Conservation (phyloP, 805 yeast species). For the Cyberlindnera suaveolens region DNA sequence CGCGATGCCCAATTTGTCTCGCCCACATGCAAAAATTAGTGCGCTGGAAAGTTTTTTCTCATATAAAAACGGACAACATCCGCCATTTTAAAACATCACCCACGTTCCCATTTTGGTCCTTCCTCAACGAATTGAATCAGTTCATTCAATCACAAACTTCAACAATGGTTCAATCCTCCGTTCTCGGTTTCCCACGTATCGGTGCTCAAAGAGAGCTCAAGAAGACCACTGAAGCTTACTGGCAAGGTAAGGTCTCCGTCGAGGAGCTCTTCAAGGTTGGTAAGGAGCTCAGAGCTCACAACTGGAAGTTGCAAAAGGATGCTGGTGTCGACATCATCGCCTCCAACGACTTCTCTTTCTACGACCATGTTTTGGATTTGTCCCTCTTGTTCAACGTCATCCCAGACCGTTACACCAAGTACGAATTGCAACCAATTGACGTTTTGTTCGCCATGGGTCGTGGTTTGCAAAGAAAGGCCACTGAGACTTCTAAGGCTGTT, state of each 20-base stretch:
- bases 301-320: conserved; percentile 96
- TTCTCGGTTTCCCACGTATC: conserved; percentile 99
- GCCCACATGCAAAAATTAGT: not conserved
- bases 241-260: conserved; percentile 87
- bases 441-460: conserved; percentile 99
- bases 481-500: conserved; percentile 80
- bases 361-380: conserved; percentile 94
- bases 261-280: conserved; percentile 90
- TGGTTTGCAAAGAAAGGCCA: conserved; percentile 97
- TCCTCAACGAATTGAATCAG: not conserved
- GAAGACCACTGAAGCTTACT: conserved; percentile 98
- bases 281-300: conserved; percentile 88
- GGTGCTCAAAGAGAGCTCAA: conserved; percentile 99
- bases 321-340: conserved; percentile 98
- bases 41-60: not conserved
- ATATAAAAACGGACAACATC: not conserved
- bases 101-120: too few relatives aligned
- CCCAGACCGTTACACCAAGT: conserved; percentile 96
- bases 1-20: not conserved
- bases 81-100: too few relatives aligned
- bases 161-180: conserved; percentile 90
- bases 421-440: conserved; percentile 82
- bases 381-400: conserved; percentile 90
- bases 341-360: conserved; percentile 96
- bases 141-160: not conserved